Conservation (phyloP, 2,329 filamentous ascomycete genomes). For the Purpureocillium lavendulum region DNA sequence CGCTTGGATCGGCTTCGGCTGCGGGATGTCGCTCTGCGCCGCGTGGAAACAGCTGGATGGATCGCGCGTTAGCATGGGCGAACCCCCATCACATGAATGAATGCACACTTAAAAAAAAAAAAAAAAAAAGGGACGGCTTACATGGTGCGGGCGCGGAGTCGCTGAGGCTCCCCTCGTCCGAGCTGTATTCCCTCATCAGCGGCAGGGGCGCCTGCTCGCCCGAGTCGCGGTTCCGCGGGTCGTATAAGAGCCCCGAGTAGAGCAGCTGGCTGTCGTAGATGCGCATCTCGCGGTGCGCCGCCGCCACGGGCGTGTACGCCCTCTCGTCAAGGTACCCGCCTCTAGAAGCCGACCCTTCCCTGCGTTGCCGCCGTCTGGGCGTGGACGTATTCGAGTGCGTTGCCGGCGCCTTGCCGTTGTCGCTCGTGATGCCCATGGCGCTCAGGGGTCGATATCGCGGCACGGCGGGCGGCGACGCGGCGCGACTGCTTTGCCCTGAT, state of each 20-base stretch:
- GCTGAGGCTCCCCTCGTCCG: background rate
- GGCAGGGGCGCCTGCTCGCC: too few relatives aligned
- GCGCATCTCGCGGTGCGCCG: too few relatives aligned
- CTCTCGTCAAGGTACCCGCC: too few relatives aligned
- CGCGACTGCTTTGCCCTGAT: background rate
- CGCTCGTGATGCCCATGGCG: background rate
- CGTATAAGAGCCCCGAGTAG: too few relatives aligned
- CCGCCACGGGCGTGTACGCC: too few relatives aligned
- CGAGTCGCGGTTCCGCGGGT: too few relatives aligned
- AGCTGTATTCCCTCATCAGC: background rate
- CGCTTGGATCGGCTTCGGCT: background rate
- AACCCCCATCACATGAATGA: too few relatives aligned
- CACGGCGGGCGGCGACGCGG: slow-evolving; percentile 7
- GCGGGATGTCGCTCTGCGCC: background rate
- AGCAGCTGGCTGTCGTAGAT: too few relatives aligned
- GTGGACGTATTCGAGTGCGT: too few relatives aligned
- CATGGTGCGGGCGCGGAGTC: slow-evolving; percentile 1
- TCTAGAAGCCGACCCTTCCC: too few relatives aligned
- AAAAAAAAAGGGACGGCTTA: background rate
- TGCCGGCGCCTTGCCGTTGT: background rate
- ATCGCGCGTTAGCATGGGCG: background rate
- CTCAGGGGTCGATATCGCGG: slow-evolving; percentile 6
- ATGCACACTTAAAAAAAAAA: too few relatives aligned
- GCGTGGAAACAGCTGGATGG: background rate
- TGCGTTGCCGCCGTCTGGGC: too few relatives aligned